phyloP scores from a whole-genome alignment of 148 eudicot genomes.

The Hydrangea macrophylla region DNA sequence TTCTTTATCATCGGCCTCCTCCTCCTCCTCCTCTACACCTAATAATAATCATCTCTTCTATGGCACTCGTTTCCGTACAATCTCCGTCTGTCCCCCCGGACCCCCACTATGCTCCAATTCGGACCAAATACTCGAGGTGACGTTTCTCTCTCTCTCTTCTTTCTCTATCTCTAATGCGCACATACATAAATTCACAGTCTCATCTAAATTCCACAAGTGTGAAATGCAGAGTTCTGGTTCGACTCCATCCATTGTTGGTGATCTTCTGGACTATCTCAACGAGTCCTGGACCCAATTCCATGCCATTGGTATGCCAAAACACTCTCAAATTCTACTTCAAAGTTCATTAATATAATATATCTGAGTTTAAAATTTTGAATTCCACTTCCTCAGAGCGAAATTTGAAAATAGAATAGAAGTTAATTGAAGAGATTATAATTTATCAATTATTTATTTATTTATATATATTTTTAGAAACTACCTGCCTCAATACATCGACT shows the following conservation, averaged over 20 bases:
- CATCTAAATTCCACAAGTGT: background rate
- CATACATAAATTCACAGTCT: background rate
- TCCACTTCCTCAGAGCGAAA: too few relatives aligned
- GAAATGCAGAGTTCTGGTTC: constrained; percentile 38
- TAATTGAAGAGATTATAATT: too few relatives aligned
- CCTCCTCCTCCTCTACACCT: constrained; percentile 13
- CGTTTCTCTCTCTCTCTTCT: background rate
- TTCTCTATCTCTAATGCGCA: background rate
- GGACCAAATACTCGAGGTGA: constrained; percentile 32
- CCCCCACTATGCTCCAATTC: constrained; percentile 45
- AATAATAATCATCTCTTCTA: too few relatives aligned
- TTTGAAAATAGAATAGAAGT: too few relatives aligned
- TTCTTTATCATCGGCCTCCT: constrained; percentile 10
- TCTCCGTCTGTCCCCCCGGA: constrained; percentile 29
- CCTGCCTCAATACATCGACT: too few relatives aligned
- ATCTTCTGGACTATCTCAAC: constrained; percentile 81
- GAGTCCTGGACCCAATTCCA: constrained; percentile 99
- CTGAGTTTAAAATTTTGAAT: too few relatives aligned
- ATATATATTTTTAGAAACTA: too few relatives aligned
- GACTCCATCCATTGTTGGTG: constrained; percentile 71
- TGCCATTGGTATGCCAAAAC: constrained; percentile 63
- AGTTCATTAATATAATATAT: too few relatives aligned
- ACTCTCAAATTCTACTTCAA: too few relatives aligned
- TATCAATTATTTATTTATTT: too few relatives aligned
- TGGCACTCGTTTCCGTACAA: constrained; percentile 19